Evolutionary conservation across 176 grass and related monocot genomes (phyloP), one percentile per base, ranked within the genome.

Genomic region (Paspalum notatum): DNA sequence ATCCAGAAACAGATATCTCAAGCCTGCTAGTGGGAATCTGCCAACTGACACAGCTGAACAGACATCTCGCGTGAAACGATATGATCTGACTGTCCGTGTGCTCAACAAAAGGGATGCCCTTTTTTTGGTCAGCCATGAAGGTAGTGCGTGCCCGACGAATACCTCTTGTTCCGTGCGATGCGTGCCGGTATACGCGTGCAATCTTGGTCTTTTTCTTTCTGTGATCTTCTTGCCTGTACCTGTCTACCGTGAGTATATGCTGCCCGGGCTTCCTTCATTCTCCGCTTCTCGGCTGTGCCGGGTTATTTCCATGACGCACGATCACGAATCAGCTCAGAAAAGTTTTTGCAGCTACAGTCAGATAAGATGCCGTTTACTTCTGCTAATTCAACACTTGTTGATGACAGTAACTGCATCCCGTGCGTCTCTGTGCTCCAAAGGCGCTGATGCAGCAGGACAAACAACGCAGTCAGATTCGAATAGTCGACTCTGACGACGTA

Each of bases 161-260:
- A 32, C 32, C 10, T 66, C 46, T 4, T 53, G 22, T n/a, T 66
- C 17, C 17, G 52, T 50, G 53, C 9, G 9, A 32, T 42, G 64
- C 12, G 45, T 76, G 37, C 79, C 55, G 24, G 52, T 54, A 63
- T 46, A 44, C 71, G 85, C 78, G 62, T 75, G 38, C 22, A 48
- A 39, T n/a, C n/a, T n/a, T n/a, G n/a, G n/a, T n/a, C n/a, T n/a
- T n/a, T n/a, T 52, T 11, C 40, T 25, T 76, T 32, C 74, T 26
- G 14, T 12, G 26, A 16, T 27, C 39, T 60, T 75, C 21, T 60
- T 13, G 47, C 1, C 46, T 59, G 2, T 45, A 42, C n/a, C 9
- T 45, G 48, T 69, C 44, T 37, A 18, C 37, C 6, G 9, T 6
- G 8, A 39, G 17, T 9, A 12, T 6, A 26, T 5, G 44, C 16